Evolutionary conservation across 2,329 filamentous ascomycete species (phyloP).

Genomic region (Dactylellina drechsleri): DNA sequence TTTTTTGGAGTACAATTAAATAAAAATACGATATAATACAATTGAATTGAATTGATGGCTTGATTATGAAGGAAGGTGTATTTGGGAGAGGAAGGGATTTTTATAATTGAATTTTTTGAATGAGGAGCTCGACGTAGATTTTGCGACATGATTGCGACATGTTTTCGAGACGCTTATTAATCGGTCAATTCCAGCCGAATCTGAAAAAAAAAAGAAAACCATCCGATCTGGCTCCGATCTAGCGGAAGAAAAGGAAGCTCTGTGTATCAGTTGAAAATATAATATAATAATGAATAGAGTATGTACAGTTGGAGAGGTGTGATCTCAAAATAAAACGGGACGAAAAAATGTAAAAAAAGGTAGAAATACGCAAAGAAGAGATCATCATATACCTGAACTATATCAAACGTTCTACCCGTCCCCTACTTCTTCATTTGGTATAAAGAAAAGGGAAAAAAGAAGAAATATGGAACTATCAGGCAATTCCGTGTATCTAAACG

Average conservation of each 20-base stretch:
- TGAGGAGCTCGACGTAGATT: neutral
- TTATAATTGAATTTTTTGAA: slow-evolving; percentile 6
- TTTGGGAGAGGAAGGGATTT: slow-evolving; percentile 1
- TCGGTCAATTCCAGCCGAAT: too few relatives aligned
- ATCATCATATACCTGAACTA: too few relatives aligned
- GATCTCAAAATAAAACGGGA: slow-evolving; percentile 9
- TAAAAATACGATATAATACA: neutral
- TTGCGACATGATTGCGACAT: slow-evolving; percentile 38
- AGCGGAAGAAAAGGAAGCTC: too few relatives aligned
- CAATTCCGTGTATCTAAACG: slow-evolving; percentile 21
- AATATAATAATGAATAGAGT: neutral
- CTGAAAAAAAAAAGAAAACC: too few relatives aligned
- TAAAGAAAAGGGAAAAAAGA: slow-evolving; percentile 9
- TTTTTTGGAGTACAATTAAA: neutral
- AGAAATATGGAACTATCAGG: slow-evolving; percentile 9
- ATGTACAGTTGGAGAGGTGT: slow-evolving; percentile 36
- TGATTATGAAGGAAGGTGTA: neutral
- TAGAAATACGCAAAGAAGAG: too few relatives aligned
- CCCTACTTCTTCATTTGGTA: too few relatives aligned
- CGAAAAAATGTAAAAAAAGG: neutral
- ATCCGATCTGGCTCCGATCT: too few relatives aligned
- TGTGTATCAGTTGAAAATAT: too few relatives aligned
- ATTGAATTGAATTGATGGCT: neutral
- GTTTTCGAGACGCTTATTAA: too few relatives aligned
- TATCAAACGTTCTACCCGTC: too few relatives aligned